Conservation (phyloP, 371 early-diverging fungal genomes). For the Rhizopus sp. region DNA sequence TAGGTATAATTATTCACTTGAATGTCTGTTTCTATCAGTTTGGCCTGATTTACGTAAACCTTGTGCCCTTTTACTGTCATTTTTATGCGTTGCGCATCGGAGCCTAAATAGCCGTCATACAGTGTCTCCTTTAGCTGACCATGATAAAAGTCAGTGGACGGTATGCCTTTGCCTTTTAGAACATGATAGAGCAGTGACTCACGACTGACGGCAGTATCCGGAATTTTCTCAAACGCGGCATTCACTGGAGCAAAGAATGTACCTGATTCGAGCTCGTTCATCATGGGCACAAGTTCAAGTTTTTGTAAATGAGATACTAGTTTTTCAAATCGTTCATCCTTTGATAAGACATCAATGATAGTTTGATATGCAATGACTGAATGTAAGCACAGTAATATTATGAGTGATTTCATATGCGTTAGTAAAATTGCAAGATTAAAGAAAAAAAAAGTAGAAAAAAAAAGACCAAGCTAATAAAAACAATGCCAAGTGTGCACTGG, state of each 20-base stretch:
- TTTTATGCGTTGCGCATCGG: conserved; percentile 38
- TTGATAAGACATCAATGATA: conserved; percentile 28
- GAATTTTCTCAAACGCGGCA: conserved; percentile 45
- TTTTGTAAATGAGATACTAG: conserved; percentile 31
- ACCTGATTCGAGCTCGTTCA: conserved; percentile 34
- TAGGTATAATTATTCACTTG: conserved; percentile 33
- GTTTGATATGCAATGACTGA: conserved; percentile 15
- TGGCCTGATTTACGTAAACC: conserved; percentile 41
- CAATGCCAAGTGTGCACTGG: neutral
- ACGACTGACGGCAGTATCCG: conserved; percentile 27
- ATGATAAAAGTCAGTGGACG: conserved; percentile 30
- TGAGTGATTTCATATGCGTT: neutral
- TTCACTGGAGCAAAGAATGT: conserved; percentile 62
- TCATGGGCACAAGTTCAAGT: conserved; percentile 17
- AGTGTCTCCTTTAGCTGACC: conserved; percentile 49
- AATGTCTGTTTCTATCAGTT: conserved; percentile 42
- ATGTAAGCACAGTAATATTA: conserved; percentile 1
- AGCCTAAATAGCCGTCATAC: conserved; percentile 40
- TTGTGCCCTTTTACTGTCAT: conserved; percentile 37
- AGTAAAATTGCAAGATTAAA: neutral
- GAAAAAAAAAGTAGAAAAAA: neutral
- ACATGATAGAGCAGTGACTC: conserved; percentile 46
- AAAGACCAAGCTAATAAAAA: neutral
- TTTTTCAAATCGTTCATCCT: conserved; percentile 29
- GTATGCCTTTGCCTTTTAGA: conserved; percentile 25